Evolutionary conservation across 345 rosid species (phyloP).

Genomic region (Salix purpurea): DNA sequence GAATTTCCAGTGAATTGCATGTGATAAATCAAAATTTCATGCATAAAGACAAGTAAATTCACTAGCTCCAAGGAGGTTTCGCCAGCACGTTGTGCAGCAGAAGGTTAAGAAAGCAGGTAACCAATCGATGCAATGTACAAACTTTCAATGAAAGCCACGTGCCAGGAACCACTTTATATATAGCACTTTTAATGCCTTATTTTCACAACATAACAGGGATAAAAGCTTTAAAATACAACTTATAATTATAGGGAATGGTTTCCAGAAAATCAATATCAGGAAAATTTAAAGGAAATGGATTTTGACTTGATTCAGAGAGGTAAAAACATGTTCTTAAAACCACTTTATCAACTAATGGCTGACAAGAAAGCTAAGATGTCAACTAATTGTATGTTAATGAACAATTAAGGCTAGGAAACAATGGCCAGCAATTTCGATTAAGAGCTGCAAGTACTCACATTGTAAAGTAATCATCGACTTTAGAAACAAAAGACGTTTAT

Average conservation of each 20-base stretch:
- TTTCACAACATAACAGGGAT: too few species aligned
- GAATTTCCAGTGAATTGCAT: background rate
- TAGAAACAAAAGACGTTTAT: background rate
- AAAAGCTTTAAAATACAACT: too few species aligned
- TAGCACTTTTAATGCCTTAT: background rate
- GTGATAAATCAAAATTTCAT: background rate
- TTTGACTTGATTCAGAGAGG: too few species aligned
- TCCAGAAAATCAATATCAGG: too few species aligned
- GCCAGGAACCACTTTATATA: background rate
- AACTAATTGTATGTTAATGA: background rate
- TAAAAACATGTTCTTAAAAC: too few species aligned
- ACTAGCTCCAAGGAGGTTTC: too few species aligned
- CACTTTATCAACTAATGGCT: too few species aligned
- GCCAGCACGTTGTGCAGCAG: too few species aligned
- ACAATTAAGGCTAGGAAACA: background rate
- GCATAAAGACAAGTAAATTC: background rate
- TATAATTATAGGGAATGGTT: too few species aligned
- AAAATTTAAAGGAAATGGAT: too few species aligned
- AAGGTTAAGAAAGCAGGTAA: background rate
- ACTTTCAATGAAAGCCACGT: background rate
- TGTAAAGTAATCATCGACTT: background rate
- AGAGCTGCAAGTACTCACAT: background rate
- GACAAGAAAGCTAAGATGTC: too few species aligned
- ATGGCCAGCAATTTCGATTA: background rate
- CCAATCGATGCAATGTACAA: background rate